These are phyloP conservation scores for Tagetes erecta DNA, from an alignment of 129 eudicot species.

Conservation along the genomic window DNA sequence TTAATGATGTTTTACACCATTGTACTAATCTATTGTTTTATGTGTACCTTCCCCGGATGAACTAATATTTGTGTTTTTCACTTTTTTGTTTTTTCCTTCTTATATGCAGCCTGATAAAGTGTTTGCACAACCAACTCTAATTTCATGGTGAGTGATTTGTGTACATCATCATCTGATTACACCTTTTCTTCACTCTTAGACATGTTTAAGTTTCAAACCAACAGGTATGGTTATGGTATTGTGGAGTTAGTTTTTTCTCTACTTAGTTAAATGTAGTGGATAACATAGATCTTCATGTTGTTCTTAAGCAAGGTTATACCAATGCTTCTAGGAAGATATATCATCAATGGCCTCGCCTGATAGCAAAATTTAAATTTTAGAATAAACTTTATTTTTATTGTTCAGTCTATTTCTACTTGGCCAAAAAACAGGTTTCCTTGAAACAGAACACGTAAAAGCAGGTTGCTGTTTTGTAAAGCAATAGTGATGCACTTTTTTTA, in stretches of 20 bases:
- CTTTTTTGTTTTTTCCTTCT: slow-evolving; percentile 13
- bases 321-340: no score
- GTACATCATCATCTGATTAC: no score
- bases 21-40: slow-evolving; percentile 11
- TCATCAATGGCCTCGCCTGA: no score
- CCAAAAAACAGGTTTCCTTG: not conserved
- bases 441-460: not conserved
- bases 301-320: no score
- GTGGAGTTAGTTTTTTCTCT: no score
- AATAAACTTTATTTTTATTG: not conserved
- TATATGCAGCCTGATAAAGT: slow-evolving; percentile 84
- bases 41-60: slow-evolving; percentile 15
- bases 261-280: no score
- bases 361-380: slow-evolving; percentile 1
- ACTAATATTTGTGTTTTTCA: slow-evolving; percentile 17
- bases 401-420: not conserved
- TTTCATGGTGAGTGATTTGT: slow-evolving; percentile 77
- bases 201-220: no score
- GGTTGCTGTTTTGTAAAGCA: not conserved
- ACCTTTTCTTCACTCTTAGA: no score
- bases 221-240: no score
- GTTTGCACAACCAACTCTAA: slow-evolving; percentile 73
- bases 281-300: no score
- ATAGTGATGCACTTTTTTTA: not conserved
- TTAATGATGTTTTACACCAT: slow-evolving; percentile 8